Percentiles rank a stretch among this genome's conserved stretches.
Conservation (phyloP, 2,329 filamentous ascomycete species). For the Knufia fluminis region DNA sequence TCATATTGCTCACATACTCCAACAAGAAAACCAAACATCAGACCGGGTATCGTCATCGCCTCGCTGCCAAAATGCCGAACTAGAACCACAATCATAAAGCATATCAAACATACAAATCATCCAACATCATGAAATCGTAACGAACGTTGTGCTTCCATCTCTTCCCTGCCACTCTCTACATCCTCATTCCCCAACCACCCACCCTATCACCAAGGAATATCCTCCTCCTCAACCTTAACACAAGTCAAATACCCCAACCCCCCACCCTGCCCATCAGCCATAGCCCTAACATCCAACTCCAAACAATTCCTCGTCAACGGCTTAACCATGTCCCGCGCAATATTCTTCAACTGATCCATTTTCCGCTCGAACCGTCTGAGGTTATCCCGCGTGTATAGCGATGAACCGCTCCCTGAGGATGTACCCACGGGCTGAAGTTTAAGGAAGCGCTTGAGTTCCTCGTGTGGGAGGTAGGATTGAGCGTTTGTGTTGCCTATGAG, state of each 20-base stretch:
- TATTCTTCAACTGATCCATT: slow-evolving; percentile 77
- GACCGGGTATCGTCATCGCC: slow-evolving; percentile 3
- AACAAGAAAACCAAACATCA: neutral
- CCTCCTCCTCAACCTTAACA: slow-evolving; percentile 51
- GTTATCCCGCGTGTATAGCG: slow-evolving; percentile 75
- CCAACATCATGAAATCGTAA: neutral
- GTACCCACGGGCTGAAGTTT: slow-evolving; percentile 56
- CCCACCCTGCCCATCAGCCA: slow-evolving; percentile 33
- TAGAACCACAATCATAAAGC: neutral
- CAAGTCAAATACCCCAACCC: slow-evolving; percentile 57
- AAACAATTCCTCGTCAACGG: slow-evolving; percentile 79
- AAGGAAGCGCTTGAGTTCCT: slow-evolving; percentile 84
- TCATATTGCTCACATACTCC: neutral
- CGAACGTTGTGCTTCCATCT: neutral
- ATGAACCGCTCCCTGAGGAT: no score
- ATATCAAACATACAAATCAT: neutral
- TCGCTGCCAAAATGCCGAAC: neutral
- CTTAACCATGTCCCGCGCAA: slow-evolving; percentile 72
- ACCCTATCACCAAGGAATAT: slow-evolving; percentile 53
- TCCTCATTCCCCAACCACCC: neutral
- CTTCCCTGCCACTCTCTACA: neutral
- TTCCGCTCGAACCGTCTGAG: slow-evolving; percentile 75
- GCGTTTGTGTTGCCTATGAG: slow-evolving; percentile 57
- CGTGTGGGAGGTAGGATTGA: slow-evolving; percentile 63
- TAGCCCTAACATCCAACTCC: slow-evolving; percentile 59